Percentiles rank a stretch among this genome's conserved stretches.
phyloP scores from a whole-genome alignment of 192 early-diverging fungal genomes.

The Coemansia sp. region DNA sequence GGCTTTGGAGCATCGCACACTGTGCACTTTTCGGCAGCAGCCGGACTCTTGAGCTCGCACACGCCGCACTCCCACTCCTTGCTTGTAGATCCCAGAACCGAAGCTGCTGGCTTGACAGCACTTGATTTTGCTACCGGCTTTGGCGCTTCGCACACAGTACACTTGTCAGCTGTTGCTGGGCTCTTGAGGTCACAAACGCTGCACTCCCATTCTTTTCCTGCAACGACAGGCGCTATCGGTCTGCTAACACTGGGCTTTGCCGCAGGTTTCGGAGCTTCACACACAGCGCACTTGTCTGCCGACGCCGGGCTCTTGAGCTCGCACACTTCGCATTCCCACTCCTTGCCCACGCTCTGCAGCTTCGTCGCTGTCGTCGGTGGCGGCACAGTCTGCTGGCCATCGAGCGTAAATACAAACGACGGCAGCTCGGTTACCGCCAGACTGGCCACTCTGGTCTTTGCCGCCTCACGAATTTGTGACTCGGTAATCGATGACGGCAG shows the following conservation, averaged over 20 bases:
- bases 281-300: constrained; percentile 24
- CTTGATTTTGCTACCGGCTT: neutral
- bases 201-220: neutral
- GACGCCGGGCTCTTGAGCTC: constrained; percentile 17
- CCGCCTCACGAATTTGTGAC: neutral
- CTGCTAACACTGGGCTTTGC: neutral
- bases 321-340: constrained; percentile 23
- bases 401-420: constrained; percentile 14
- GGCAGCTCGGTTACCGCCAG: constrained; percentile 20
- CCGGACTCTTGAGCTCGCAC: constrained; percentile 20
- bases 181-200: constrained; percentile 11
- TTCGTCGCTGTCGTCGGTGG: neutral
- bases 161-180: neutral
- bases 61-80: constrained; percentile 31
- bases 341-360: neutral
- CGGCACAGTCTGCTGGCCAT: neutral
- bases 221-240: neutral
- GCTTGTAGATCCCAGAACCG: neutral
- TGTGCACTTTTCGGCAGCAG: constrained; percentile 14
- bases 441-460: constrained; percentile 3
- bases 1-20: constrained; percentile 34
- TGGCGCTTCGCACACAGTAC: constrained; percentile 1
- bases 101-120: neutral
- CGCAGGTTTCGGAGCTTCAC: constrained; percentile 18
- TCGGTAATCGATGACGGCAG: neutral